These are phyloP conservation scores for Hymenoscyphus fraxineus DNA, from an alignment of 2,329 filamentous ascomycete genomes.

Conservation along the genomic window DNA sequence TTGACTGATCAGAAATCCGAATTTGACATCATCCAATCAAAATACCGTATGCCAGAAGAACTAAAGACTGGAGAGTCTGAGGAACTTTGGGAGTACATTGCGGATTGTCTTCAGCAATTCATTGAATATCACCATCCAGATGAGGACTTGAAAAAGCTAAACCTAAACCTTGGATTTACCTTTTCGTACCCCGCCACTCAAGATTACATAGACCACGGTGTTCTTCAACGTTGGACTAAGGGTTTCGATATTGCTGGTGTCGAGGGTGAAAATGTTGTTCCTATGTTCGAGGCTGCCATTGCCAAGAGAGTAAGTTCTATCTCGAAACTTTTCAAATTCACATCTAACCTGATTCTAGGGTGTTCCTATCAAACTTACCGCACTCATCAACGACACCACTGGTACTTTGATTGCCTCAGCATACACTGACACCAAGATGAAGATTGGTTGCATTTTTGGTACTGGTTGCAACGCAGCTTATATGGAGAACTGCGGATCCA, in stretches of 20 bases:
- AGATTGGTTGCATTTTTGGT: slow-evolving; percentile 96
- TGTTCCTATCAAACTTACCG: slow-evolving; percentile 87
- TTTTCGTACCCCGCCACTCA: slow-evolving; percentile 95
- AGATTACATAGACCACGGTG: slow-evolving; percentile 86
- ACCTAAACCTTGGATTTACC: slow-evolving; percentile 78
- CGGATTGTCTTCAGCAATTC: slow-evolving; percentile 88
- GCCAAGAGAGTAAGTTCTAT: slow-evolving; percentile 54
- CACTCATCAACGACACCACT: slow-evolving; percentile 96
- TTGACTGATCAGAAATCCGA: slow-evolving; percentile 83
- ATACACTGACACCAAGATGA: slow-evolving; percentile 92
- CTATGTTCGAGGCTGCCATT: slow-evolving; percentile 78
- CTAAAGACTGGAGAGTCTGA: slow-evolving; percentile 81
- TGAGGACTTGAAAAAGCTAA: slow-evolving; percentile 59
- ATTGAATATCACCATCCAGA: slow-evolving; percentile 79
- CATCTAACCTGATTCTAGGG: slow-evolving; percentile 49
- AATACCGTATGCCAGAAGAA: slow-evolving; percentile 92
- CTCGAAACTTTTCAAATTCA: not conserved
- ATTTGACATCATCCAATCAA: slow-evolving; percentile 93
- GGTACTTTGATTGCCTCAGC: slow-evolving; percentile 94
- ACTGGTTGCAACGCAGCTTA: slow-evolving; percentile 98
- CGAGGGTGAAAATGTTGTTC: slow-evolving; percentile 85
- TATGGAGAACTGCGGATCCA: slow-evolving; percentile 87
- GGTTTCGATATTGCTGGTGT: slow-evolving; percentile 92
- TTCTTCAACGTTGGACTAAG: slow-evolving; percentile 95
- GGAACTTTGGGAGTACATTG: slow-evolving; percentile 92